phyloP scores from a whole-genome alignment of 495 filamentous ascomycete species.

The Ascobolus immersus region DNA sequence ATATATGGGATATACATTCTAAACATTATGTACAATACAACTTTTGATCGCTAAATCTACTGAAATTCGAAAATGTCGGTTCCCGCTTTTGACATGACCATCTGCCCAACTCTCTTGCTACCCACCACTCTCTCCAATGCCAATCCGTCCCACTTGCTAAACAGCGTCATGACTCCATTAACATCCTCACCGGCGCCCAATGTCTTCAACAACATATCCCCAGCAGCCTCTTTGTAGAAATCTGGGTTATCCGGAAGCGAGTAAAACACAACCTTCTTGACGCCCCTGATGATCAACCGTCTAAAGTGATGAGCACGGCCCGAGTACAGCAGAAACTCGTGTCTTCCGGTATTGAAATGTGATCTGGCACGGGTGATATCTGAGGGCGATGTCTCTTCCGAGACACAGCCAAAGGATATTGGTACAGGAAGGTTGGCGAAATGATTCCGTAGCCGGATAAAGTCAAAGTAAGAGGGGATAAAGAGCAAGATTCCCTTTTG shows the following conservation, averaged over 20 bases:
- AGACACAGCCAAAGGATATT: slow-evolving; percentile 61
- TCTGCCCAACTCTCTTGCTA: slow-evolving; percentile 36
- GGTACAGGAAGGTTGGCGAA: slow-evolving; percentile 45
- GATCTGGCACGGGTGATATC: slow-evolving; percentile 62
- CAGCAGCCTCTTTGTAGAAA: slow-evolving; percentile 75
- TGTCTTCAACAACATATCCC: slow-evolving; percentile 34
- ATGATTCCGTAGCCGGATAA: slow-evolving; percentile 75
- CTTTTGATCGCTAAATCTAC: slow-evolving; percentile 9
- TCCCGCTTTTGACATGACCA: slow-evolving; percentile 45
- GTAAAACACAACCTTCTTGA: slow-evolving; percentile 60
- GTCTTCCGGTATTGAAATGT: slow-evolving; percentile 60
- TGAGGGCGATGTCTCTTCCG: slow-evolving; percentile 54
- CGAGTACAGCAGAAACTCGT: slow-evolving; percentile 67
- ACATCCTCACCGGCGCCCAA: slow-evolving; percentile 27
- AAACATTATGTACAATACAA: not conserved
- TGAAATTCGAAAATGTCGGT: slow-evolving; percentile 82
- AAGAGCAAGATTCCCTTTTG: slow-evolving; percentile 22
- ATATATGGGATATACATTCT: too few species aligned
- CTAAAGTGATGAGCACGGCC: slow-evolving; percentile 88
- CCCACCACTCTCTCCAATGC: slow-evolving; percentile 79
- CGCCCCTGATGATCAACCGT: slow-evolving; percentile 53
- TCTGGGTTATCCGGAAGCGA: slow-evolving; percentile 62
- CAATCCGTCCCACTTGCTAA: slow-evolving; percentile 69
- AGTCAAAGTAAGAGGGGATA: slow-evolving; percentile 80
- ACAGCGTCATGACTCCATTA: slow-evolving; percentile 38